Percentiles rank a stretch among this genome's conserved stretches.
These are phyloP conservation scores for Grigorovia humatica DNA, from an alignment of 805 yeast genomes.

Conservation along the genomic window DNA sequence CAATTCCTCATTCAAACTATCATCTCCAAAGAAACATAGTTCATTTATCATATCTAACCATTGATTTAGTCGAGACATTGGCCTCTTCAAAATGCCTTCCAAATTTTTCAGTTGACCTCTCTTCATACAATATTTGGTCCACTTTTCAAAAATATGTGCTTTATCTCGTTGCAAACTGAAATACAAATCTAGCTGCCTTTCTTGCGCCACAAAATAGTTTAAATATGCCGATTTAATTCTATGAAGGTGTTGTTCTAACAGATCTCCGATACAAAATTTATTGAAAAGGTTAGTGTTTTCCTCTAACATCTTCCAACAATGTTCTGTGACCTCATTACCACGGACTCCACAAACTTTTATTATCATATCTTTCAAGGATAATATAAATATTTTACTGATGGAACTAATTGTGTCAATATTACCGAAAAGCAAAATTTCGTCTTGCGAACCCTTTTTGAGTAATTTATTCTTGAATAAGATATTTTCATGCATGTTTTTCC, in stretches of 20 bases:
- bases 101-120: conserved; percentile 20
- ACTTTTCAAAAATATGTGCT: conserved; percentile 15
- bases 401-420: conserved; percentile 33
- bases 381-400: conserved; percentile 27
- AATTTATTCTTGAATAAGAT: conserved; percentile 25
- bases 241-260: conserved; percentile 24
- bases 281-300: neutral
- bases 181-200: conserved; percentile 24
- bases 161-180: conserved; percentile 11
- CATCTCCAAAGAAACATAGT: neutral
- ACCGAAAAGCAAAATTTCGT: conserved; percentile 34
- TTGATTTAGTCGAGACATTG: conserved; percentile 25
- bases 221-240: conserved; percentile 28
- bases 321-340: neutral
- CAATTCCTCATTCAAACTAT: neutral
- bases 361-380: conserved; percentile 6
- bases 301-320: conserved; percentile 8
- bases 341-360: neutral
- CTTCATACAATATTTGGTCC: conserved; percentile 29
- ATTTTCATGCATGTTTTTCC: conserved; percentile 26
- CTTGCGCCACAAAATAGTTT: conserved; percentile 26
- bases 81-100: conserved; percentile 26
- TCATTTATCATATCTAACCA: conserved; percentile 12
- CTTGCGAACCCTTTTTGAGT: conserved; percentile 18
- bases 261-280: conserved; percentile 22